Evolutionary conservation across 495 filamentous ascomycete genomes (phyloP), one percentile per base, ranked within the genome.

Genomic region (Astrocystis sublimbata): DNA sequence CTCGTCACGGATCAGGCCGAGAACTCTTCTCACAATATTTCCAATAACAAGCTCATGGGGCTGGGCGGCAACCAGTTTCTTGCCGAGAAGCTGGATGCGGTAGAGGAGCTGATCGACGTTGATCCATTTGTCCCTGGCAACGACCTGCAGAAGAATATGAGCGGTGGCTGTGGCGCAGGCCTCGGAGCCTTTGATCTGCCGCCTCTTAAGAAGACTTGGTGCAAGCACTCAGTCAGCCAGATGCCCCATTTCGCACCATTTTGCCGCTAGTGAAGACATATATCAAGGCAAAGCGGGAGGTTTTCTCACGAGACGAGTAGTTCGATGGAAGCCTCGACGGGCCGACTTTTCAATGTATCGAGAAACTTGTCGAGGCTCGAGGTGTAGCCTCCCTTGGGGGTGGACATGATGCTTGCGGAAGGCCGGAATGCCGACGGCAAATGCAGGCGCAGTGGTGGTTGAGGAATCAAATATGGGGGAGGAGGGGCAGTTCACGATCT

Each of bases 1-100:
- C 68, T 97, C 93, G 69, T 97, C 93, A 24, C 94, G 86, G 64
- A 98, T 92, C 51, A 98, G 81, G 38, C 91, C 92, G 21, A 98
- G 78, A 17, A 97, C 89, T 58, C 94, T 88, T 56, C 93, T 83
- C 31, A 96, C 90, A 67, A 98, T 89, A 66, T 98, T 98, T 47
- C 93, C 93, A 24, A 97, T 92, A 3, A 90, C 91, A 68, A 96
- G 86, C 76, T 97, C 94, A 17, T 88, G 80, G 13, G 94, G 93
- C 62, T 94, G 92, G 10, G 94, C 92, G 38, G 86, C 81, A 36
- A 86, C 85, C 38, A 98, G 81, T 51, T 85, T 83, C 59, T 83
- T 82, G 31, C 93, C 94, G 41, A 92, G 84, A 45, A 81, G 79
- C 60, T 90, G 88, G 59, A 98, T 85, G 46, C 88, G 86, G 56